Evolutionary conservation across 1,284 basidiomycete species (phyloP), one percentile per base, ranked within the genome.

Genomic region (Gymnopus androsaceus): DNA sequence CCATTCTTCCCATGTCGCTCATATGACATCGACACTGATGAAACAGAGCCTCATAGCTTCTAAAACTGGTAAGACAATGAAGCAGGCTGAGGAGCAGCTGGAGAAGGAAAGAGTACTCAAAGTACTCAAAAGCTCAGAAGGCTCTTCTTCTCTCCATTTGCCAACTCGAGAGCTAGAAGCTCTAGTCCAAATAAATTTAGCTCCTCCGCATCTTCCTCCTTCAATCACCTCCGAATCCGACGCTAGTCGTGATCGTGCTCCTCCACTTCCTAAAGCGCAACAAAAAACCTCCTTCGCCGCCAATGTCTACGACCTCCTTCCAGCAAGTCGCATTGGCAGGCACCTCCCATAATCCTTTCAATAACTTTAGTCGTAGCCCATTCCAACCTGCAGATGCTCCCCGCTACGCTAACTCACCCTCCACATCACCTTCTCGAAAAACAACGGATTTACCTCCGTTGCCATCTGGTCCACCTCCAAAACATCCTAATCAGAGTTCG

Each of bases 1-100:
- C 11, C 57, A 58, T 19, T 51, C 72, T 3, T 64, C 71, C 0
- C 82, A 84, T 56, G 66, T n/a, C n/a, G n/a, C n/a, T n/a, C n/a
- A n/a, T n/a, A n/a, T 78, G 40, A 83, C 78, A 21, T 82, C 78
- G 4, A 73, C 78, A 0, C 69, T 90, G 21, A 90, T 90, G 68
- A 81, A 81, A 58, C 87, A 89, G 66, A 84, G 82, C 21, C 71
- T 90, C 1, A 82, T 87, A 54, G 88, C 88, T 3, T 84, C 80
- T 53, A 86, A 86, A 59, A 79, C 81, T 0, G 88, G 81, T 3
- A 83, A 87, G 66, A 79, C 78, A 7, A 73, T 88, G 67, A 88
- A 88, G 68, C 80, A 80, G 51, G 83, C 81, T 0, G 84, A 89
- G 62, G 81, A 82, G 45, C 77, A 80, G 58, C 73, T 87, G n/a